Conservation (phyloP, 441 rosid species). For the Brassica hybrid region DNA sequence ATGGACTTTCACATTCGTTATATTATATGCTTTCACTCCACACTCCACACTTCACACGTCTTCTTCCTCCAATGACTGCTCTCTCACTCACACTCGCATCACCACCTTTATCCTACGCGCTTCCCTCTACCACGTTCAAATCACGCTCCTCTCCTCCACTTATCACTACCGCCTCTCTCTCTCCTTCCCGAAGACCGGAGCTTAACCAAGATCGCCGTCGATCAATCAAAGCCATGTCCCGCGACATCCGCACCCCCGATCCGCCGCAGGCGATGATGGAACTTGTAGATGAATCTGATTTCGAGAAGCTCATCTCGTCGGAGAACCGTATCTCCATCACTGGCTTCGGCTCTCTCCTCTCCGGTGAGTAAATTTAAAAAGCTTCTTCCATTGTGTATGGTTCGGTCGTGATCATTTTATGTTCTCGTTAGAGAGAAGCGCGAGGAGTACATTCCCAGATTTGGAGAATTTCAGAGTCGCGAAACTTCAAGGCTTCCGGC, state of each 20-base stretch:
- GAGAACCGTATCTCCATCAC: constrained; percentile 72
- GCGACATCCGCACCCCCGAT: constrained; percentile 24
- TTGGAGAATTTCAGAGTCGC: constrained; percentile 81
- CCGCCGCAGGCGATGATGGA: constrained; percentile 41
- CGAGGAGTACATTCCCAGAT: constrained; percentile 87
- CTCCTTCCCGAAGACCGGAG: constrained; percentile 1
- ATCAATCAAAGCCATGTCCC: constrained; percentile 35
- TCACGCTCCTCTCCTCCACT: constrained; percentile 21
- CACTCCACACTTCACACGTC: not conserved
- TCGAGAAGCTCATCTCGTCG: constrained; percentile 56
- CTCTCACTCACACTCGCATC: constrained; percentile 26
- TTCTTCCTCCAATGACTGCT: constrained; percentile 24
- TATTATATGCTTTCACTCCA: too few relatives aligned
- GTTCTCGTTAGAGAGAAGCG: constrained; percentile 67
- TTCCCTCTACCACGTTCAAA: not conserved
- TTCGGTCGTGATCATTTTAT: not conserved
- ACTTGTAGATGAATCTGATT: constrained; percentile 64
- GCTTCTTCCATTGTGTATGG: too few relatives aligned
- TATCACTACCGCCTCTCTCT: not conserved
- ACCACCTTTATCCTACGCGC: constrained; percentile 24
- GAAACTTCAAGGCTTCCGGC: constrained; percentile 72
- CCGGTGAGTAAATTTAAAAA: constrained; percentile 47
- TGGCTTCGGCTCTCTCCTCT: constrained; percentile 96
- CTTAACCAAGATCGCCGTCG: constrained; percentile 30
- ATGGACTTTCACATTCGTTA: not conserved